Evolutionary conservation across 2,329 filamentous ascomycete species (phyloP).

Genomic region (Juglanconis juglandina): DNA sequence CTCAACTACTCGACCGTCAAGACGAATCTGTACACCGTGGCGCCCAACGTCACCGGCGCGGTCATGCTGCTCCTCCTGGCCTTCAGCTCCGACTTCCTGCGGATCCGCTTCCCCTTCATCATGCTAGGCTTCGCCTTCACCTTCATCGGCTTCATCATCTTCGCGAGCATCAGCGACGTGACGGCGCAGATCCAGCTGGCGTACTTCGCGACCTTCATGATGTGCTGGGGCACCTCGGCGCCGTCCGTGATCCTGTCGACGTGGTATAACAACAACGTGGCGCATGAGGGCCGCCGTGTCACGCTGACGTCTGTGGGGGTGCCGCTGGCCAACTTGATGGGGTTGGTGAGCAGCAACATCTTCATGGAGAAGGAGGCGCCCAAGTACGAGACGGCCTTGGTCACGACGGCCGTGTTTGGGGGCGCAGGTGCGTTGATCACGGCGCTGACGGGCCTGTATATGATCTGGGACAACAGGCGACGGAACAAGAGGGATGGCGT

Average conservation of each 20-base stretch:
- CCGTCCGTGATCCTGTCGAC: slow-evolving; percentile 66
- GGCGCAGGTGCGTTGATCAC: slow-evolving; percentile 55
- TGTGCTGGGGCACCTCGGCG: slow-evolving; percentile 75
- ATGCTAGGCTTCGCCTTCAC: slow-evolving; percentile 70
- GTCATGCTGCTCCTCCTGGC: slow-evolving; percentile 69
- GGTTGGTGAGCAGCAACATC: slow-evolving; percentile 65
- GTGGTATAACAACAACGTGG: slow-evolving; percentile 78
- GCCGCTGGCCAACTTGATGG: slow-evolving; percentile 74
- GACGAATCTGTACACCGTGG: slow-evolving; percentile 78
- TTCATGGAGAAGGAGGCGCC: slow-evolving; percentile 60
- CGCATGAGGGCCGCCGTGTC: slow-evolving; percentile 69
- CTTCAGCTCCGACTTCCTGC: slow-evolving; percentile 63
- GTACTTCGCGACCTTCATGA: slow-evolving; percentile 77
- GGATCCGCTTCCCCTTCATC: slow-evolving; percentile 70
- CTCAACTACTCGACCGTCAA: slow-evolving; percentile 47
- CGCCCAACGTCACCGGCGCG: slow-evolving; percentile 72
- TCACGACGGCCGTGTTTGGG: slow-evolving; percentile 63
- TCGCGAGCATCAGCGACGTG: slow-evolving; percentile 60
- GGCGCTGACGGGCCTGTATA: slow-evolving; percentile 55
- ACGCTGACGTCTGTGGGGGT: slow-evolving; percentile 70
- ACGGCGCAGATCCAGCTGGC: slow-evolving; percentile 59
- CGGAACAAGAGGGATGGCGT: slow-evolving; percentile 56
- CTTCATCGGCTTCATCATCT: slow-evolving; percentile 76
- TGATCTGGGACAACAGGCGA: slow-evolving; percentile 62
- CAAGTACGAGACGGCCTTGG: slow-evolving; percentile 63